These are phyloP conservation scores for Pittosporum tobira DNA, from an alignment of 129 eudicot species.

Conservation along the genomic window DNA sequence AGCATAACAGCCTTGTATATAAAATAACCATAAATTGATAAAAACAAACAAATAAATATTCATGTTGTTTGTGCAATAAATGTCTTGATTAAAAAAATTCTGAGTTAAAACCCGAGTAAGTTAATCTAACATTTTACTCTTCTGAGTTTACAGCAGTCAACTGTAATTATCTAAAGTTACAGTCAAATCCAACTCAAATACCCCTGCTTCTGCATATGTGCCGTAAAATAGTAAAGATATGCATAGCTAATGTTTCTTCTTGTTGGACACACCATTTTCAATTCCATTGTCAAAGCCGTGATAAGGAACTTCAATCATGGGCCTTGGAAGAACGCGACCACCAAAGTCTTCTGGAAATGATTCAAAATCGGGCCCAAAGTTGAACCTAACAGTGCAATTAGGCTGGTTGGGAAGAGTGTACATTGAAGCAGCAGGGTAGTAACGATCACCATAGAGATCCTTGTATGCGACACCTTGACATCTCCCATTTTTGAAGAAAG, in stretches of 20 bases:
- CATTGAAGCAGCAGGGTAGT: slow-evolving; percentile 97
- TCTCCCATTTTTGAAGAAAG: slow-evolving; percentile 74
- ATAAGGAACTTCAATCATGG: slow-evolving; percentile 94
- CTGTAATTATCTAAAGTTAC: slow-evolving; percentile 18
- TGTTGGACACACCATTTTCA: slow-evolving; percentile 81
- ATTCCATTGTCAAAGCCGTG: slow-evolving; percentile 61
- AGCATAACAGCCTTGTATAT: no score
- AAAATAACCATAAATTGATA: no score
- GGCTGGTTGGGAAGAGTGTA: slow-evolving; percentile 93
- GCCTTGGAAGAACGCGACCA: slow-evolving; percentile 63
- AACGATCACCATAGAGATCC: slow-evolving; percentile 87
- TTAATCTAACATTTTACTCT: slow-evolving; percentile 17
- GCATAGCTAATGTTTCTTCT: slow-evolving; percentile 45
- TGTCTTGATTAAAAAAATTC: no score
- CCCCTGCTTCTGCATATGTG: slow-evolving; percentile 18
- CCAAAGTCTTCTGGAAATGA: slow-evolving; percentile 78
- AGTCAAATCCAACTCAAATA: slow-evolving; percentile 9
- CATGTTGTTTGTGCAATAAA: no score
- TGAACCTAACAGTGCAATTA: slow-evolving; percentile 83
- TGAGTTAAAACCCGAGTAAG: no score
- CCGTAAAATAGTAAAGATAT: slow-evolving; percentile 14
- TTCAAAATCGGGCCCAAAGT: slow-evolving; percentile 93
- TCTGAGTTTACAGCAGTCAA: slow-evolving; percentile 23
- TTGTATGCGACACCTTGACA: slow-evolving; percentile 92
- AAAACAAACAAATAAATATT: no score